Percentiles rank a stretch among this genome's conserved stretches.
phyloP scores from a whole-genome alignment of 345 rosid species.

The Euclidium syriacum region DNA sequence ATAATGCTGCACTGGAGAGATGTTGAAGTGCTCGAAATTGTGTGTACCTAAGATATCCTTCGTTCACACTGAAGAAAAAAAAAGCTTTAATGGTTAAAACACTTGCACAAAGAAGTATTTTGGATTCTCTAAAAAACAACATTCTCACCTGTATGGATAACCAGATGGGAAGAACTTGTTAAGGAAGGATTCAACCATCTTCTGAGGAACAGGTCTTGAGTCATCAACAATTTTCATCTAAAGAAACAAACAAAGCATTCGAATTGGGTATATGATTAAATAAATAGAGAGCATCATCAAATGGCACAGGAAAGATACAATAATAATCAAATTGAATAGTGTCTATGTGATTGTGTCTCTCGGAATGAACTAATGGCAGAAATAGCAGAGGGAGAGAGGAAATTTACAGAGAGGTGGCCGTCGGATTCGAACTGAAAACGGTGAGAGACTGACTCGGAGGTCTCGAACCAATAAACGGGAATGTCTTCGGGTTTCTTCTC shows the following conservation, averaged over 20 bases:
- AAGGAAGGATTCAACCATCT: constrained; percentile 63
- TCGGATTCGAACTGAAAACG: constrained; percentile 62
- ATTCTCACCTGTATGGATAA: constrained; percentile 73
- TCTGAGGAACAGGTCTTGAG: constrained; percentile 52
- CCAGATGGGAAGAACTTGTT: constrained; percentile 90
- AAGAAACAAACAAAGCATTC: background rate
- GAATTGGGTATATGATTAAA: background rate
- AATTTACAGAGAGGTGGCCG: constrained; percentile 65
- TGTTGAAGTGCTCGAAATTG: constrained; percentile 92
- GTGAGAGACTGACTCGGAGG: constrained; percentile 60
- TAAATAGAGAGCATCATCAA: background rate
- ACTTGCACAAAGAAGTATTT: background rate
- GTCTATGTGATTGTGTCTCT: too few species aligned
- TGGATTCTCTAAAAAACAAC: background rate
- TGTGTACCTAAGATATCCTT: constrained; percentile 87
- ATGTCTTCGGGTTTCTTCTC: constrained; percentile 20
- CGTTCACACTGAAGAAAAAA: constrained; percentile 61
- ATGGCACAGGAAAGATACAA: background rate
- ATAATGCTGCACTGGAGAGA: constrained; percentile 74
- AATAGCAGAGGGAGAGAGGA: background rate
- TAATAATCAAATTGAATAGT: background rate
- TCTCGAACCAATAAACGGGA: constrained; percentile 68
- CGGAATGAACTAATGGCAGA: background rate
- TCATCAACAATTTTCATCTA: constrained; percentile 75
- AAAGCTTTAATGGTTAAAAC: background rate